Conservation (phyloP, 768 basidiomycete genomes). For the Cystofilobasidium bisporidii region DNA sequence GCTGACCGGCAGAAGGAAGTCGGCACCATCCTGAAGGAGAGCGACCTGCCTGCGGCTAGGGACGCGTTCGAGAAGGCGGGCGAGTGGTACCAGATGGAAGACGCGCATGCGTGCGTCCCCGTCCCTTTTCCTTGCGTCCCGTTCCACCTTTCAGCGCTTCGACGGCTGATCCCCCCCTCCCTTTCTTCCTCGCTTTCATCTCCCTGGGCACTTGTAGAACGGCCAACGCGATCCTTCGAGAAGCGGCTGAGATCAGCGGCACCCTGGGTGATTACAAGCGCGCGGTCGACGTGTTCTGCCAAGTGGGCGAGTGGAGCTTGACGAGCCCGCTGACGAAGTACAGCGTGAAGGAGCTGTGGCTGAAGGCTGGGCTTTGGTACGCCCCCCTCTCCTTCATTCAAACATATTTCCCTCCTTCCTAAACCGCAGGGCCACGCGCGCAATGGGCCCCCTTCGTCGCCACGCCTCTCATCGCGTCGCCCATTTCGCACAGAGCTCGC, state of each 20-base stretch:
- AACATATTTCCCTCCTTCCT: neutral
- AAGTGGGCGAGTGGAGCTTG: slow-evolving; percentile 76
- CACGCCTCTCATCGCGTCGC: too few species aligned
- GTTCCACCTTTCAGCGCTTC: too few species aligned
- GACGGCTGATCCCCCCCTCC: neutral
- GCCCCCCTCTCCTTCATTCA: slow-evolving; percentile 26
- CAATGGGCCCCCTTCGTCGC: too few species aligned
- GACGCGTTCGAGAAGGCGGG: slow-evolving; percentile 85
- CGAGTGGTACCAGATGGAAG: slow-evolving; percentile 97
- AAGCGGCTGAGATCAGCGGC: slow-evolving; percentile 89
- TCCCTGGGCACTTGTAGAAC: slow-evolving; percentile 49
- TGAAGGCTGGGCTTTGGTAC: slow-evolving; percentile 74
- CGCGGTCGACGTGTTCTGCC: slow-evolving; percentile 80
- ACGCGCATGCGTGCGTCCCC: slow-evolving; percentile 74
- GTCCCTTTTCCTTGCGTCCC: neutral
- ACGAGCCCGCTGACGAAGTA: slow-evolving; percentile 83
- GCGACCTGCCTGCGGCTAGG: slow-evolving; percentile 62
- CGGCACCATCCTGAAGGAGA: slow-evolving; percentile 26
- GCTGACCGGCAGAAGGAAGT: slow-evolving; percentile 77
- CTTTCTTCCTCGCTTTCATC: slow-evolving; percentile 16
- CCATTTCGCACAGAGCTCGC: too few species aligned
- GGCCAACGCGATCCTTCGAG: slow-evolving; percentile 89
- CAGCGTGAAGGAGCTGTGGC: slow-evolving; percentile 96
- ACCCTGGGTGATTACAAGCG: slow-evolving; percentile 73
- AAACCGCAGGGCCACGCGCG: too few species aligned